Percentiles rank a stretch among this genome's conserved stretches.
Evolutionary conservation across 2,329 filamentous ascomycete species (phyloP).

Genomic region (Teratosphaeria epicoccoides): DNA sequence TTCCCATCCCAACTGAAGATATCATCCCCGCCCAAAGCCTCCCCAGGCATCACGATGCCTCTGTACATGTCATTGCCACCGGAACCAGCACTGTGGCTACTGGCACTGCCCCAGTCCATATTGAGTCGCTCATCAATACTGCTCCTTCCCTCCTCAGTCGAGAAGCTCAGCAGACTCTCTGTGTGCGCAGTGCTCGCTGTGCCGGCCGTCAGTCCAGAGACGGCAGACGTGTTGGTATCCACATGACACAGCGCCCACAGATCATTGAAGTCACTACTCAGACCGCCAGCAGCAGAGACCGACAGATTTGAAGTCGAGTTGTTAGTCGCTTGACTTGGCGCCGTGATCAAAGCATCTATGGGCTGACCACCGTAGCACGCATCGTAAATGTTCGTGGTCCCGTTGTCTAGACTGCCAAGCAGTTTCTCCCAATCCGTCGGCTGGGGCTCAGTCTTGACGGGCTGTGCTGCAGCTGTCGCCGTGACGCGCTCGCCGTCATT

Average conservation of each 20-base stretch:
- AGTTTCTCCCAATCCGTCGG: conserved; percentile 73
- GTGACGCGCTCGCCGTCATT: conserved; percentile 23
- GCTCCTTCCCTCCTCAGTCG: conserved; percentile 3
- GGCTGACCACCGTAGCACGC: conserved; percentile 63
- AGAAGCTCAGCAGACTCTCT: conserved; percentile 1
- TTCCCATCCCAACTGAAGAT: background rate
- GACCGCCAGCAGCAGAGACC: conserved; percentile 7
- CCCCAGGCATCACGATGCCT: conserved; percentile 20
- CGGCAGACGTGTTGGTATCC: conserved; percentile 2
- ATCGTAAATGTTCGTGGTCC: conserved; percentile 73
- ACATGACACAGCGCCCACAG: conserved; percentile 3
- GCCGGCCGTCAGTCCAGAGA: background rate
- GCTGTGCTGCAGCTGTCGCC: conserved; percentile 16
- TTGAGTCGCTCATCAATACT: conserved; percentile 8
- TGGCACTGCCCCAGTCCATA: background rate
- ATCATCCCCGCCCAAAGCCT: background rate
- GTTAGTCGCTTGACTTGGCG: conserved; percentile 26
- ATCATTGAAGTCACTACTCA: background rate
- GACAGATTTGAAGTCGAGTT: conserved; percentile 6
- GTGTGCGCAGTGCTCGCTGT: background rate
- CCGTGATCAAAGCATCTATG: conserved; percentile 33
- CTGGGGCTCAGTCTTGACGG: conserved; percentile 32
- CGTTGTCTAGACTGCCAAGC: conserved; percentile 67
- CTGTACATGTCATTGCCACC: conserved; percentile 12
- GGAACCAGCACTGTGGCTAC: background rate